Conservation (phyloP, 208 protist genomes). For the Pavlovales sp. region DNA sequence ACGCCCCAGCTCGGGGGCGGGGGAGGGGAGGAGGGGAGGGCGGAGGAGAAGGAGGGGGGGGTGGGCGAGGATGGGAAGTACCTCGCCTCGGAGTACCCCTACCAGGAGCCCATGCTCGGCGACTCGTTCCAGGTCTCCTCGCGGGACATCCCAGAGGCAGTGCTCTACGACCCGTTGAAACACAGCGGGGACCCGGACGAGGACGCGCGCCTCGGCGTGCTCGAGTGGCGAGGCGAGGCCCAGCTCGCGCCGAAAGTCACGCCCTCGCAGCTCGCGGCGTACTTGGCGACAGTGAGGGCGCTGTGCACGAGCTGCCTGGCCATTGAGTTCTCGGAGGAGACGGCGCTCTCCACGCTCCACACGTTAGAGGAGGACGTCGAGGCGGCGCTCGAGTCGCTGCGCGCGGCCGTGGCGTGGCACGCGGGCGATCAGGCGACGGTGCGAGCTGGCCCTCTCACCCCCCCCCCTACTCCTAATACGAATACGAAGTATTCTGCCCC, state of each 20-base stretch:
- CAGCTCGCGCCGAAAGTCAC: too few species aligned
- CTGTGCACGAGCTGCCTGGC: neutral
- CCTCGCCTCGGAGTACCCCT: neutral
- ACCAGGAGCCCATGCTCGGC: neutral
- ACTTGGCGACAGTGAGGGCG: too few species aligned
- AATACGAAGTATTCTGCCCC: too few species aligned
- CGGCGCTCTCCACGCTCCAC: neutral
- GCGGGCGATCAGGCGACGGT: neutral
- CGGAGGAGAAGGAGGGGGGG: neutral
- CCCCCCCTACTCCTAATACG: too few species aligned
- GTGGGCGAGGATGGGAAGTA: neutral
- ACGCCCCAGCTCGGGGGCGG: too few species aligned
- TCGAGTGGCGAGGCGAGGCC: too few species aligned
- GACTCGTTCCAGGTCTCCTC: neutral
- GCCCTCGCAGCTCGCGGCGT: too few species aligned
- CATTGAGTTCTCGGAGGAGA: neutral
- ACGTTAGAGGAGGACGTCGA: neutral
- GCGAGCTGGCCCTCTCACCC: too few species aligned
- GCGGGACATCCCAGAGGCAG: neutral
- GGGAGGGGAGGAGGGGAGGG: neutral
- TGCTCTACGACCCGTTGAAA: too few species aligned
- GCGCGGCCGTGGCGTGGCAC: neutral
- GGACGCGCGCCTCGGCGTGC: neutral
- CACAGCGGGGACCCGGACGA: neutral
- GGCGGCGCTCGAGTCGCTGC: neutral